Percentiles rank a stretch among this genome's conserved stretches.
phyloP scores from a whole-genome alignment of 225 moss, liverwort and hornwort genomes.

The Bryum argenteum region DNA sequence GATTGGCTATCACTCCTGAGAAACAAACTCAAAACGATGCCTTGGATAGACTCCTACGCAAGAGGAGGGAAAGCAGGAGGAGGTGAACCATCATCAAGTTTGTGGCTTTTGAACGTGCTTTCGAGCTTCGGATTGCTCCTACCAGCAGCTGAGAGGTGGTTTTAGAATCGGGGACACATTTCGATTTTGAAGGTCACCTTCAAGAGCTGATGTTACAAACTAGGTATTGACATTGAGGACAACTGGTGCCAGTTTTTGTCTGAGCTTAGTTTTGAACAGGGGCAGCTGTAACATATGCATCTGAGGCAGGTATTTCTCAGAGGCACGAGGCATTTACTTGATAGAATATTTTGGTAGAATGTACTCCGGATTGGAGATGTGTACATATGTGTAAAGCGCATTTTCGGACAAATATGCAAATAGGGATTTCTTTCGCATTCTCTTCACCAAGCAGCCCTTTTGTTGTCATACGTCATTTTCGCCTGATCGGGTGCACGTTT shows the following conservation, averaged over 20 bases:
- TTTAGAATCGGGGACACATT: not conserved
- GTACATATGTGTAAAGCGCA: slow-evolving; percentile 30
- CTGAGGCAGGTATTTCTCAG: slow-evolving; percentile 18
- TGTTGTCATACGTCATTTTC: too few species aligned
- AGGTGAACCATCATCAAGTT: slow-evolving; percentile 29
- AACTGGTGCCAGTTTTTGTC: slow-evolving; percentile 14
- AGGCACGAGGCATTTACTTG: slow-evolving; percentile 6
- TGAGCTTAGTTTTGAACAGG: slow-evolving; percentile 20
- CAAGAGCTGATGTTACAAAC: slow-evolving; percentile 14
- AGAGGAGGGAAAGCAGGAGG: not conserved
- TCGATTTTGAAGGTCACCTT: slow-evolving; percentile 25
- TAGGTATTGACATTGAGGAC: slow-evolving; percentile 17
- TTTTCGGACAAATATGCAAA: slow-evolving; percentile 1
- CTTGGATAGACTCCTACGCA: slow-evolving; percentile 15
- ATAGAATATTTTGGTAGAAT: slow-evolving; percentile 17
- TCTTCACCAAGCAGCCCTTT: too few species aligned
- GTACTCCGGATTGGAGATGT: slow-evolving; percentile 16
- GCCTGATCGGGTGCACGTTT: too few species aligned
- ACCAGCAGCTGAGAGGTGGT: not conserved
- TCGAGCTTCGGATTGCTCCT: not conserved
- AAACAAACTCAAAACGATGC: slow-evolving; percentile 28
- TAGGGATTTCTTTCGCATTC: not conserved
- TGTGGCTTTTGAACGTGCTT: slow-evolving; percentile 8
- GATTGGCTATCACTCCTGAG: slow-evolving; percentile 26
- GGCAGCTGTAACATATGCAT: slow-evolving; percentile 20